Percentiles rank a stretch among this genome's conserved stretches.
Evolutionary conservation across 2,329 filamentous ascomycete genomes (phyloP).

Genomic region (Hymenoscyphus fraxineus): DNA sequence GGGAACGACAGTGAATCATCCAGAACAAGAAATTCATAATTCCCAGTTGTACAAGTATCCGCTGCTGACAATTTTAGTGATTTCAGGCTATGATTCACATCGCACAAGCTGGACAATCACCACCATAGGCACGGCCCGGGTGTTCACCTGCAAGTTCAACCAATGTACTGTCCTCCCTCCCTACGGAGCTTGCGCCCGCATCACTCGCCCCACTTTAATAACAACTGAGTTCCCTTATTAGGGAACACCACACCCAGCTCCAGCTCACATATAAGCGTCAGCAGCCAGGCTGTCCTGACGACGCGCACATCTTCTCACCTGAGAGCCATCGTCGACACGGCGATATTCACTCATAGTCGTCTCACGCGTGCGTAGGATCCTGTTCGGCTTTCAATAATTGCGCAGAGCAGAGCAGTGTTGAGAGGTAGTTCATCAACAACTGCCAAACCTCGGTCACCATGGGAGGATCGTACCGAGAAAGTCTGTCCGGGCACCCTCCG

Average conservation of each 20-base stretch:
- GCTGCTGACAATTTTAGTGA: no score
- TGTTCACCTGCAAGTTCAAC: no score
- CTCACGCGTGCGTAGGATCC: background rate
- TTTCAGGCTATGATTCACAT: no score
- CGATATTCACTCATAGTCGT: background rate
- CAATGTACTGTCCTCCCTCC: no score
- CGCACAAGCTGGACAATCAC: no score
- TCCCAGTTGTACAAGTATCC: no score
- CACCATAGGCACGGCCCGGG: no score
- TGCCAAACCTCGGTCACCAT: background rate
- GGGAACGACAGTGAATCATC: no score
- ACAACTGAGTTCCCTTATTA: background rate
- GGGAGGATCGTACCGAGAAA: background rate
- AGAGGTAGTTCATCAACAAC: background rate
- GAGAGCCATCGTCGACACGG: background rate
- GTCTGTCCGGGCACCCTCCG: background rate
- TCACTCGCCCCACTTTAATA: background rate
- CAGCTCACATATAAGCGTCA: background rate
- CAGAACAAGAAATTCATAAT: no score
- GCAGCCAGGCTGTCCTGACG: background rate
- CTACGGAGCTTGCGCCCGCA: no score
- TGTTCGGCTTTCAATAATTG: background rate
- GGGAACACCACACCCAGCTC: background rate
- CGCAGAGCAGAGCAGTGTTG: no score
- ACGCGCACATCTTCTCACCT: background rate